These are phyloP conservation scores for Yarrowia hollandica DNA, from an alignment of 805 yeast species.

Conservation along the genomic window DNA sequence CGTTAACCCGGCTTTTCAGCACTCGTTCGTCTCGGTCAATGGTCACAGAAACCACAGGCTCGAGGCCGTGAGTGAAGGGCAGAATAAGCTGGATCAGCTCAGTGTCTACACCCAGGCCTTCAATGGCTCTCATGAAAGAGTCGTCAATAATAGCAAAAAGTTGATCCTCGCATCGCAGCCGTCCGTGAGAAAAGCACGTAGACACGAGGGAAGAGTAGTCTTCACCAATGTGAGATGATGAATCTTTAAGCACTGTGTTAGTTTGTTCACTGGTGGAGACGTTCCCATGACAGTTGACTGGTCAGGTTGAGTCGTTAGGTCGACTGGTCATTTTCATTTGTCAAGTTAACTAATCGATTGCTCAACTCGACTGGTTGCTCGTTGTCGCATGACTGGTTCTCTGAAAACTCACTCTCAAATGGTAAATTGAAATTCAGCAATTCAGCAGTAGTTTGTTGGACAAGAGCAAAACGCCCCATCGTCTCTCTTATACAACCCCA, in stretches of 20 bases:
- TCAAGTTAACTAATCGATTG: too few species aligned
- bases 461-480: background rate
- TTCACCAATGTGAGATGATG: constrained; percentile 18
- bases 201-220: constrained; percentile 11
- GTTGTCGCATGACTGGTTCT: too few species aligned
- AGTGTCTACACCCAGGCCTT: background rate
- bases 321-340: too few species aligned
- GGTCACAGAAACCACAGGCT: constrained; percentile 17
- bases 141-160: constrained; percentile 10
- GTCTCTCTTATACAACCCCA: constrained; percentile 10
- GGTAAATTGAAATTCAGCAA: constrained; percentile 2
- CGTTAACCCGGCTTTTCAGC: constrained; percentile 12
- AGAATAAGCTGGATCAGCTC: constrained; percentile 6
- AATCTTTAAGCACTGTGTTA: constrained; percentile 27
- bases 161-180: constrained; percentile 21
- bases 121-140: constrained; percentile 15
- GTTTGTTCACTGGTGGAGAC: too few species aligned
- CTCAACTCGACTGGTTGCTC: too few species aligned
- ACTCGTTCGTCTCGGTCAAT: constrained; percentile 21
- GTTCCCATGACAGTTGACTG: too few species aligned
- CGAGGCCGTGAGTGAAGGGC: constrained; percentile 15
- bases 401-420: constrained; percentile 28
- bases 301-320: too few species aligned
- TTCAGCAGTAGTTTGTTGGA: constrained; percentile 2
- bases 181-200: constrained; percentile 12